phyloP scores from a whole-genome alignment of 805 yeast species.

The Candida qinlingensis region DNA sequence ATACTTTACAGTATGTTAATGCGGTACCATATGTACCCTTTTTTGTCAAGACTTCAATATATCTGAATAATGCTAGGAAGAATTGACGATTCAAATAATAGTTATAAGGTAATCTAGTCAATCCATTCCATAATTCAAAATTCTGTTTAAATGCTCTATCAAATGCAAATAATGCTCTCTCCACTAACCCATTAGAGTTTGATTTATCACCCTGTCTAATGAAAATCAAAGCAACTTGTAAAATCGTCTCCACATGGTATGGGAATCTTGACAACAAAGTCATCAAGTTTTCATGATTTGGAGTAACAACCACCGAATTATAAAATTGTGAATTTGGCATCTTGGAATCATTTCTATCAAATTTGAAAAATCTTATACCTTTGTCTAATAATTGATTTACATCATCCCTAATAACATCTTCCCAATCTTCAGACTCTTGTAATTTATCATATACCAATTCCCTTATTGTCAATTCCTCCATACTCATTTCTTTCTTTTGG shows the following conservation, averaged over 20 bases:
- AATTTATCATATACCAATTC: constrained; percentile 35
- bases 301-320: constrained; percentile 61
- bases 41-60: constrained; percentile 64
- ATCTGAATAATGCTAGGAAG: constrained; percentile 66
- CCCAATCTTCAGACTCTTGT: constrained; percentile 38
- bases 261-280: constrained; percentile 51
- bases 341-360: constrained; percentile 33
- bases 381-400: constrained; percentile 30
- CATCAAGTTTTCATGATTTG: constrained; percentile 73
- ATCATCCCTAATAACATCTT: constrained; percentile 41
- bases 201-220: constrained; percentile 70
- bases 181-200: constrained; percentile 68
- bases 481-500: constrained; percentile 48
- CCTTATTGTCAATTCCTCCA: constrained; percentile 46
- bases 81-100: constrained; percentile 72
- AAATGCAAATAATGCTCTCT: constrained; percentile 71
- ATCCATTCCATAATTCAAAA: constrained; percentile 49
- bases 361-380: constrained; percentile 55
- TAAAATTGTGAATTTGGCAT: constrained; percentile 44
- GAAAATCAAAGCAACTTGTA: constrained; percentile 71
- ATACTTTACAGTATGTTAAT: constrained; percentile 62
- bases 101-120: constrained; percentile 71
- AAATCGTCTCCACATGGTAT: constrained; percentile 71
- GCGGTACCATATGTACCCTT: constrained; percentile 78
- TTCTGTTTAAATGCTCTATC: constrained; percentile 64